Conservation (phyloP, 2,329 filamentous ascomycete genomes). For the Fusarium solani-melongenae region DNA sequence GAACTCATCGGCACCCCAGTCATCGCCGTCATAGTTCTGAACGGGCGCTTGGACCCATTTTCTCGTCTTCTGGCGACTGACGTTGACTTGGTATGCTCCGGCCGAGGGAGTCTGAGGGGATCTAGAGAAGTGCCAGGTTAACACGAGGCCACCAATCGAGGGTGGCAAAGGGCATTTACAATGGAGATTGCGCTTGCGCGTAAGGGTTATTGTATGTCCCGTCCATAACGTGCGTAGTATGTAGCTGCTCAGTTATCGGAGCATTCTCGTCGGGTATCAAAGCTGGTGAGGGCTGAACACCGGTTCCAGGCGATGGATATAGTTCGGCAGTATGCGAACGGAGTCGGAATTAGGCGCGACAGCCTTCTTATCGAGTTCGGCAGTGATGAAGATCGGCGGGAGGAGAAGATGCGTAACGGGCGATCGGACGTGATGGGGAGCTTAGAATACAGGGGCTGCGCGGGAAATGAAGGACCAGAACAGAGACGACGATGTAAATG, state of each 20-base stretch:
- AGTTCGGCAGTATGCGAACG: slow-evolving; percentile 10
- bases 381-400: slow-evolving; percentile 28
- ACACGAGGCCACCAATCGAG: not conserved
- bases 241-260: slow-evolving; percentile 30
- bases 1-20: slow-evolving; percentile 83
- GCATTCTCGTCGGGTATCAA: slow-evolving; percentile 37
- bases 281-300: not conserved
- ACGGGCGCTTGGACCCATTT: slow-evolving; percentile 95
- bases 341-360: slow-evolving; percentile 19
- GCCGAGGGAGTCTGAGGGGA: slow-evolving; percentile 47
- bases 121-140: slow-evolving; percentile 35
- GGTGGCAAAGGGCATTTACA: slow-evolving; percentile 35
- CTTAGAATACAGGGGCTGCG: slow-evolving; percentile 25
- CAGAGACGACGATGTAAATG: slow-evolving; percentile 6
- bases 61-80: slow-evolving; percentile 88
- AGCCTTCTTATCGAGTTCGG: slow-evolving; percentile 26
- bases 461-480: not conserved
- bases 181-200: slow-evolving; percentile 42
- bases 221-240: slow-evolving; percentile 41
- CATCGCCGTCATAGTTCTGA: slow-evolving; percentile 89
- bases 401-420: slow-evolving; percentile 10
- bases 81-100: slow-evolving; percentile 79
- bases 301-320: slow-evolving; percentile 9
- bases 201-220: slow-evolving; percentile 45
- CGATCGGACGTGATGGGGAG: slow-evolving; percentile 23